These are phyloP conservation scores for Xylaria arbuscula DNA, from an alignment of 2,329 filamentous ascomycete species.

Conservation along the genomic window DNA sequence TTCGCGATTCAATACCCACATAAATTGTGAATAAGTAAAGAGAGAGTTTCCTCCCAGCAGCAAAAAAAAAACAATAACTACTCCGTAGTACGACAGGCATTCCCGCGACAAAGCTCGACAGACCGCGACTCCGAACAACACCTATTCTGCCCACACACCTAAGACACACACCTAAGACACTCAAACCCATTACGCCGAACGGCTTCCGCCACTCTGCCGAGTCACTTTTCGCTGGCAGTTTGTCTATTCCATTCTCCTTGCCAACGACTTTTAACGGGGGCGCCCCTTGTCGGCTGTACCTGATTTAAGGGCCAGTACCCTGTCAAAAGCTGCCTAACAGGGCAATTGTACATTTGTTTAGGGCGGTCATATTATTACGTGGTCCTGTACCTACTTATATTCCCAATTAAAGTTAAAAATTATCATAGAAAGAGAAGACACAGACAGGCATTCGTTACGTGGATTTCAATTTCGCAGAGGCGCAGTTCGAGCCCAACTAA, in stretches of 20 bases:
- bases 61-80: too few species aligned
- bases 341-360: constrained; percentile 7
- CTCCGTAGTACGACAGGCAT: background rate
- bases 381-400: constrained; percentile 8
- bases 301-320: constrained; percentile 16
- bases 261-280: constrained; percentile 8
- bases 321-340: constrained; percentile 16
- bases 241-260: background rate
- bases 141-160: background rate
- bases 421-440: background rate
- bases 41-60: background rate
- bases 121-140: background rate
- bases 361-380: constrained; percentile 9
- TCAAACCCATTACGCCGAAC: background rate
- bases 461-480: constrained; percentile 18
- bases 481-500: constrained; percentile 28
- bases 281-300: constrained; percentile 22
- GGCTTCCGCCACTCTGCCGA: constrained; percentile 2
- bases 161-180: background rate
- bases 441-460: constrained; percentile 7
- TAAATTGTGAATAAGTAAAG: constrained; percentile 18
- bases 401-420: background rate
- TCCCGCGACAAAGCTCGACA: background rate
- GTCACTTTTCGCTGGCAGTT: constrained; percentile 27
- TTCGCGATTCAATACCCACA: constrained; percentile 17